These are phyloP conservation scores for Fagus crenata DNA, from an alignment of 306 rosid genomes.

Conservation along the genomic window DNA sequence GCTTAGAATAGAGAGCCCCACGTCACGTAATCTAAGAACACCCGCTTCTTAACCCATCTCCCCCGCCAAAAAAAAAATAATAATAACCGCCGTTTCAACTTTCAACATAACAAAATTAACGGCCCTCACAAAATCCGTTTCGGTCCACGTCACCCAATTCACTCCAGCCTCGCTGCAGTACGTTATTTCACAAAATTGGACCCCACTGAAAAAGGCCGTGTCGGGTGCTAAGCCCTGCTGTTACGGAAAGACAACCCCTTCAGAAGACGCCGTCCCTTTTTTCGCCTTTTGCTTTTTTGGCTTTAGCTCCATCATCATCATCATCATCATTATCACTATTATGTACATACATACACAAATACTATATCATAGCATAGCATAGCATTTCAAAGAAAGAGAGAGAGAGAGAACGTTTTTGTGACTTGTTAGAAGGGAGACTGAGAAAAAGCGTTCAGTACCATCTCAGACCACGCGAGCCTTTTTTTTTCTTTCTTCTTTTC, in stretches of 20 bases:
- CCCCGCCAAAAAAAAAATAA: neutral
- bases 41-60: constrained; percentile 1
- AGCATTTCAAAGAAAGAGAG: neutral
- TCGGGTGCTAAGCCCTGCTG: constrained; percentile 48
- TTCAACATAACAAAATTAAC: neutral
- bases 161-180: neutral
- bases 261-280: constrained; percentile 68
- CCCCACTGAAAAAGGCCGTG: constrained; percentile 43
- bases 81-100: constrained; percentile 52
- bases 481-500: neutral
- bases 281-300: constrained; percentile 28
- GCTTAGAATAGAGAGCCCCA: constrained; percentile 22
- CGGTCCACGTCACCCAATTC: constrained; percentile 5
- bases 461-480: neutral
- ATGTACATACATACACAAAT: neutral
- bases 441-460: no score
- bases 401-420: constrained; percentile 2
- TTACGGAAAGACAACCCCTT: constrained; percentile 50
- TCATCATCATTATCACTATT: constrained; percentile 1
- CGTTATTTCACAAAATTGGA: constrained; percentile 29
- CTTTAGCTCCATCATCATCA: constrained; percentile 39
- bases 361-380: neutral
- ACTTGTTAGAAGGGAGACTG: no score
- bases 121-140: constrained; percentile 35
- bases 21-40: constrained; percentile 15